phyloP scores from a whole-genome alignment of 305 asterid genomes.

The Stenogyne calaminthoides region DNA sequence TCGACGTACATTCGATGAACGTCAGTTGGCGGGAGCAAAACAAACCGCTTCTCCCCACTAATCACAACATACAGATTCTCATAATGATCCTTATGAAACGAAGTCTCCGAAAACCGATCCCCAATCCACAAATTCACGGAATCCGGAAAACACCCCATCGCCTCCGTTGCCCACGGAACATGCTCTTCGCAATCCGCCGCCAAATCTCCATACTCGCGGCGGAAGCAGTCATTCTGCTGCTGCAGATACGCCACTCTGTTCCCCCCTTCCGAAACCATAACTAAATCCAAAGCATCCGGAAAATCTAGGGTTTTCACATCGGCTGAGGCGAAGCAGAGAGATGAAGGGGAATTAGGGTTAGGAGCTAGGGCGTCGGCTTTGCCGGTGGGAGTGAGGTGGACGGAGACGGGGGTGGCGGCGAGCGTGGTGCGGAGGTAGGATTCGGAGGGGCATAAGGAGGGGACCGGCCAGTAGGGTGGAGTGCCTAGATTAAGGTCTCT shows the following conservation, averaged over 20 bases:
- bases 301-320: slow-evolving; percentile 61
- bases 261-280: slow-evolving; percentile 36
- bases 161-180: slow-evolving; percentile 75
- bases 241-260: slow-evolving; percentile 66
- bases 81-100: slow-evolving; percentile 85
- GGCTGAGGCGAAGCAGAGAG: slow-evolving; percentile 81
- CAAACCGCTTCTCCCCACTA: slow-evolving; percentile 75
- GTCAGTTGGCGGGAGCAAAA: slow-evolving; percentile 86
- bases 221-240: slow-evolving; percentile 91
- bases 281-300: slow-evolving; percentile 52
- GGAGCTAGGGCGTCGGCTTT: slow-evolving; percentile 72
- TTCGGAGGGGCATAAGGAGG: slow-evolving; percentile 63
- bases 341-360: slow-evolving; percentile 47
- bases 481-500: slow-evolving; percentile 62
- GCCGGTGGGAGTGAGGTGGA: slow-evolving; percentile 93
- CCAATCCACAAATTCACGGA: slow-evolving; percentile 93
- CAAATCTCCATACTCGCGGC: slow-evolving; percentile 67
- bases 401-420: slow-evolving; percentile 63
- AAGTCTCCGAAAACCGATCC: slow-evolving; percentile 63
- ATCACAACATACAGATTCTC: slow-evolving; percentile 89
- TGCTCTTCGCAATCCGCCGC: slow-evolving; percentile 63
- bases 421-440: slow-evolving; percentile 64
- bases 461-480: slow-evolving; percentile 80
- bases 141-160: slow-evolving; percentile 79
- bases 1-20: slow-evolving; percentile 86